Evolutionary conservation across 768 basidiomycete species (phyloP), one percentile per base, ranked within the genome.

Genomic region (Panus rudis): DNA sequence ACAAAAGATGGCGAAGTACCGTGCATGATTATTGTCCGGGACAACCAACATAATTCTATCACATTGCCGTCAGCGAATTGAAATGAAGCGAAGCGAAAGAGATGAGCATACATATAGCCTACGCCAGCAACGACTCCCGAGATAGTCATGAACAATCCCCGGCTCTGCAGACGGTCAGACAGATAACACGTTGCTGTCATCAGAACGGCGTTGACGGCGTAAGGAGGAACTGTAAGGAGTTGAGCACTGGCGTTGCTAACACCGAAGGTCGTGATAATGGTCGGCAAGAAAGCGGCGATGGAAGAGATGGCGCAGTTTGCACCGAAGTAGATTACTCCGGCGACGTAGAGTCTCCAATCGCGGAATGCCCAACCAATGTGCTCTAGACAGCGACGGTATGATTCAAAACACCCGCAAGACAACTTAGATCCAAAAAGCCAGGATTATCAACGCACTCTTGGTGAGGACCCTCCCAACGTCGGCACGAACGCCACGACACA

Each of bases 251-350:
- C 81, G 48, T 76, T 72, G 86, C 85, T 75, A 51, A 72, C 79
- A 23, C 84, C 84, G 43, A 89, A 78, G 0, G 81, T 84, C 32
- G 67, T 69, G 33, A 91, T 76, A 52, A 91, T 86, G 3, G 86
- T 90, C 2, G 89, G 89, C 42, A 92, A 63, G 65, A 92, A 92
- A 0, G 86, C 85, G 19, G 81, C 79, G 26, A 84, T 83, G 7
- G 86, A 84, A n/a, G 84, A 79, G 13, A 89, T 64, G 17, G 84
- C 81, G 39, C 75, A 76, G 53, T 88, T 88, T 38, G 85, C 63
- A 22, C 83, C 84, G 55, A 89, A 87, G 59, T 86, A 89, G 47
- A 88, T 78, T 21, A 79, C 72, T 0, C 87, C 87, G 0, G 70
- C 84, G 6, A 67, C 54, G 51, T 85, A 82, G 24, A 80, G 66